These are phyloP conservation scores for Solanum chilense DNA, from an alignment of 257 asterid genomes.

Conservation along the genomic window DNA sequence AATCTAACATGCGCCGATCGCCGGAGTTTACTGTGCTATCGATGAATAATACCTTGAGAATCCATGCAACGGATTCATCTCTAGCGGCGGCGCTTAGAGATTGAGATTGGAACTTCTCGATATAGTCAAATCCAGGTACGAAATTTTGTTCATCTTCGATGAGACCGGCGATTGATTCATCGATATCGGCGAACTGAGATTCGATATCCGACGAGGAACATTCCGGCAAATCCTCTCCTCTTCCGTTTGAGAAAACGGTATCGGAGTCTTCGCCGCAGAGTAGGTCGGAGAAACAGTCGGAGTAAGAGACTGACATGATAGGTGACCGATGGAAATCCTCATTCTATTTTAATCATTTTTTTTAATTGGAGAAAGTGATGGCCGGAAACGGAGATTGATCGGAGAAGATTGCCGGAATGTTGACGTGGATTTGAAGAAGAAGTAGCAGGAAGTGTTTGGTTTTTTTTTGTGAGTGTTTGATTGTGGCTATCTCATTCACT, in stretches of 20 bases:
- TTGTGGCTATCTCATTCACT: constrained; percentile 22
- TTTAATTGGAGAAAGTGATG: not conserved
- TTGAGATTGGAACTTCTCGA: constrained; percentile 22
- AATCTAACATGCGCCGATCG: not conserved
- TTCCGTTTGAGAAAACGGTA: constrained; percentile 32
- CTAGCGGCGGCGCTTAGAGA: constrained; percentile 51
- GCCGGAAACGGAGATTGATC: constrained; percentile 58
- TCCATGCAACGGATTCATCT: constrained; percentile 74
- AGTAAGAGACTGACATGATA: constrained; percentile 66
- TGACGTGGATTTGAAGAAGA: constrained; percentile 15
- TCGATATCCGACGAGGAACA: constrained; percentile 71
- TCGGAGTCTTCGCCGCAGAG: constrained; percentile 90
- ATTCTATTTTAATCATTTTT: constrained; percentile 27
- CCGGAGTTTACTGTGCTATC: not conserved
- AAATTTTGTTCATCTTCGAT: constrained; percentile 60
- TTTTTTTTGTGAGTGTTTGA: constrained; percentile 18
- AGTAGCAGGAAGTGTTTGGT: constrained; percentile 20
- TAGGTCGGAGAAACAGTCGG: constrained; percentile 90
- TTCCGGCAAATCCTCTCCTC: constrained; percentile 49
- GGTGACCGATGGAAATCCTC: constrained; percentile 13
- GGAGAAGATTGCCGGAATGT: constrained; percentile 44
- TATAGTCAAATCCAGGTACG: constrained; percentile 28
- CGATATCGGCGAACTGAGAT: constrained; percentile 32
- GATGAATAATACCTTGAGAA: constrained; percentile 60
- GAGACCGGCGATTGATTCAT: constrained; percentile 66